phyloP scores from a whole-genome alignment of 148 eudicot genomes.

The Chenopodium formosanum region DNA sequence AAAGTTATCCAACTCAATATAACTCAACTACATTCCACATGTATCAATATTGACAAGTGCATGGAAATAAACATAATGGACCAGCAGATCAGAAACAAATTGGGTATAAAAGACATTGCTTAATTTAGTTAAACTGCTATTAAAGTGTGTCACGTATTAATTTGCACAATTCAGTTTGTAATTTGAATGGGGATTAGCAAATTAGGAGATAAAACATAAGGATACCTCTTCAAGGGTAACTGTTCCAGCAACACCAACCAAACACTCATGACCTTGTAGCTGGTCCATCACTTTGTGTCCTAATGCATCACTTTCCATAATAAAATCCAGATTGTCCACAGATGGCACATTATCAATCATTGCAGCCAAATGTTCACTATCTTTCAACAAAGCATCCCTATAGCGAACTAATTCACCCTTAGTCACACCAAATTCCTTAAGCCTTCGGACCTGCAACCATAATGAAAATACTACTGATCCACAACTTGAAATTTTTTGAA shows the following conservation, averaged over 20 bases:
- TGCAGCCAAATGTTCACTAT: slow-evolving; percentile 97
- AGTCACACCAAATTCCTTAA: slow-evolving; percentile 96
- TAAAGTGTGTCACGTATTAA: no score
- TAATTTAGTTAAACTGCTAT: no score
- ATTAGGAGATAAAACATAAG: background rate
- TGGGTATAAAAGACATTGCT: background rate
- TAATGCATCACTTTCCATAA: slow-evolving; percentile 98
- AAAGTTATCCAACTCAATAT: background rate
- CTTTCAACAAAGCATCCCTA: slow-evolving; percentile 88
- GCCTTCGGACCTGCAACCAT: slow-evolving; percentile 80
- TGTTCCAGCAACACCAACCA: slow-evolving; percentile 88
- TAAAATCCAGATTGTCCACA: slow-evolving; percentile 88
- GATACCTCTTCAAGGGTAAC: slow-evolving; percentile 92
- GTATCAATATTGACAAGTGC: background rate
- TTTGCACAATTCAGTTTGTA: no score
- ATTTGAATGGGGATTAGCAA: no score
- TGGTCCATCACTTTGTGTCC: slow-evolving; percentile 98
- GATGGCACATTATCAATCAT: slow-evolving; percentile 97
- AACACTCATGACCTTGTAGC: slow-evolving; percentile 87
- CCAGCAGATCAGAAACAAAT: background rate
- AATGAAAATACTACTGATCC: slow-evolving; percentile 10
- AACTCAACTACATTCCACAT: background rate
- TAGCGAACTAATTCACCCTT: slow-evolving; percentile 96
- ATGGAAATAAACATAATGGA: background rate
- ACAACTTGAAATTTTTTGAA: slow-evolving; percentile 4